Percentiles rank a stretch among this genome's conserved stretches.
phyloP scores from a whole-genome alignment of 768 basidiomycete species.

The Russula vinacea region DNA sequence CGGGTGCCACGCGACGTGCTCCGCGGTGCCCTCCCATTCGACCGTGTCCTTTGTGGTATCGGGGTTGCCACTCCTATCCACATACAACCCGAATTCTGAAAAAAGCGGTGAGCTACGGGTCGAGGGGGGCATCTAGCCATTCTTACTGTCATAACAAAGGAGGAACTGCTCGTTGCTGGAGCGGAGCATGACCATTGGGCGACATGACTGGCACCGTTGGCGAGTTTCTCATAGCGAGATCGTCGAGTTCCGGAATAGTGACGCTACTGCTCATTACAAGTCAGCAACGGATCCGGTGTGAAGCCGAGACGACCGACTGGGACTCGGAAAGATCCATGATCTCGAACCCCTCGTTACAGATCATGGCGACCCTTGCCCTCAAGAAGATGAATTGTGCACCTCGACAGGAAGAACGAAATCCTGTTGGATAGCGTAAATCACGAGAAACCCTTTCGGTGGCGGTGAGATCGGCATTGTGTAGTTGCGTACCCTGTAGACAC shows the following conservation, averaged over 20 bases:
- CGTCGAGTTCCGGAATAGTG: conserved; percentile 81
- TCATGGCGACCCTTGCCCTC: conserved; percentile 87
- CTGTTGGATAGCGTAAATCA: conserved; percentile 25
- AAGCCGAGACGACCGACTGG: conserved; percentile 34
- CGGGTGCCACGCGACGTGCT: conserved; percentile 82
- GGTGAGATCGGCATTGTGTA: not conserved
- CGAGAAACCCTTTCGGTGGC: not conserved
- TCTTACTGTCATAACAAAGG: conserved; percentile 76
- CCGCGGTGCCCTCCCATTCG: conserved; percentile 93
- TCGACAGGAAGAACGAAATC: conserved; percentile 93
- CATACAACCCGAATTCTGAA: conserved; percentile 86
- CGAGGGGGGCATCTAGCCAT: not conserved
- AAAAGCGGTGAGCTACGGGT: conserved; percentile 15
- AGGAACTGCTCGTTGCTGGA: conserved; percentile 83
- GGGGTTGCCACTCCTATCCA: conserved; percentile 84
- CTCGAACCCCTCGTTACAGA: conserved; percentile 92
- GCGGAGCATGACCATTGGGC: conserved; percentile 87
- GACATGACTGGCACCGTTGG: conserved; percentile 74
- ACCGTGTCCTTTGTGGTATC: conserved; percentile 66
- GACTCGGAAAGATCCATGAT: conserved; percentile 97
- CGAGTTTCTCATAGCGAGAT: conserved; percentile 60
- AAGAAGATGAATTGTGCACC: conserved; percentile 88
- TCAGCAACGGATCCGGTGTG: not conserved
- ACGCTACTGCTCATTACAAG: conserved; percentile 54
- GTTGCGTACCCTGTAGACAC: conserved; percentile 72